Evolutionary conservation across 768 basidiomycete genomes (phyloP), one percentile per base, ranked within the genome.

Genomic region (Tricholoma flavovirens): DNA sequence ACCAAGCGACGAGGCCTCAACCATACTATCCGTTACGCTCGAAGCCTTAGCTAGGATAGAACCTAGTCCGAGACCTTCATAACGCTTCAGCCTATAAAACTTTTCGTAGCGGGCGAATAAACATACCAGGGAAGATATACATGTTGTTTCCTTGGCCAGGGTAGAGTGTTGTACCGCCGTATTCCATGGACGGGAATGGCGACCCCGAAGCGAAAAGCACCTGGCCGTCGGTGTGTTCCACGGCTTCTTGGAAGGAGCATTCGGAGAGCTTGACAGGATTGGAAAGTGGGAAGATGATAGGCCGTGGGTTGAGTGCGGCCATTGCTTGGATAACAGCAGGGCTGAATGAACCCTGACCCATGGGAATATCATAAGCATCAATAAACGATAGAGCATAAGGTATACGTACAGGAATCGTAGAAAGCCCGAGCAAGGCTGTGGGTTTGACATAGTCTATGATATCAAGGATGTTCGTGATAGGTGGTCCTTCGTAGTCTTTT

Each of bases 71-170:
- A 92, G 75, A 42, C 89, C 87, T 75, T 67, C 3, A 49, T 30
- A 29, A 17, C n/a, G 17, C 26, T 6, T 49, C 9, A 49, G 46
- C 26, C 6, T 49, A 30, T 42, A 17, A n/a, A 11, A 21, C 22
- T 35, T 22, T 51, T 32, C 12, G 19, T 7, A 30, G 30, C 40
- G 19, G 30, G 11, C 9, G 29, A 30, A 21, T 14, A 17, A 14
- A 64, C 71, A 14, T 40, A 82, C 83, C 82, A 49, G 84, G 84
- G 77, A 87, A 87, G 64, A 88, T 87, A 69, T 88, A 90, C 90
- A 94, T 93, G 71, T 96, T 98, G 69, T 96, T 97, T 24, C 93
- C 93, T 72, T 97, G 95, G 21, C 91, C 90, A 2, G 94, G 85
- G 60, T 86, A 84, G 60, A 86, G 73, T 32, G 61, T 77, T 53